Base-by-base conservation (phyloP, 2,329 filamentous ascomycete genomes). In the Aspergillus ibericus region DNA sequence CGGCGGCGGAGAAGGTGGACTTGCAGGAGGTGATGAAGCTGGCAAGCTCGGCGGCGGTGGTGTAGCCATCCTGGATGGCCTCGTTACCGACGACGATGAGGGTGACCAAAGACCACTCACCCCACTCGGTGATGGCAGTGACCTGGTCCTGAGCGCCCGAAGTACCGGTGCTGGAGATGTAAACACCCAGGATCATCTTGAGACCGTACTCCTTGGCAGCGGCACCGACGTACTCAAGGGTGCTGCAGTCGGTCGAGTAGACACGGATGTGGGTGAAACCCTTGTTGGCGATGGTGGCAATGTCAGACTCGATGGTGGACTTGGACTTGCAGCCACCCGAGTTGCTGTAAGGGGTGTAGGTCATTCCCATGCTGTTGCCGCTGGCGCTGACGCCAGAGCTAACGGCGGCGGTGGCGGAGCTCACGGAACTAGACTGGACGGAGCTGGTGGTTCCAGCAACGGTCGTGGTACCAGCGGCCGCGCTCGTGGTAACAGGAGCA, bases 51-150 rank as follows among this genome's bases (percentile, higher is more conserved):
- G 70, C 53, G 35, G 88, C 84, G 56, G 83, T 78, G 80, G 83
- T 86, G 83, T 83, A 88, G 62, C 84, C 83, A 80, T 89, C 87
- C 82, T 91, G 90, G 75, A 96, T 80, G 67, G 90, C 88, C 84
- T 98, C 93, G 83, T 98, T 98, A 78, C 92, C 93, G 66, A 96
- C 85, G 32, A 95, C 89, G 64, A 96, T 81, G 69, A 96, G 85
- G 72, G 89, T 85, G 66, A 96, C 88, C 51, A 90, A 75, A 61
- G 87, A 83, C 87, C 88, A 96, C 76, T 90, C 78, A 62, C 78
- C 84, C 87, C 92, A 96, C 60, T 75, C 69, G 76, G 85, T 81
- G 75, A 97, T 89, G 61, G 86, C 85, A 32, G 82, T 78, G 60
- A 97, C 83, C 83, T 98, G 93, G 68, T 85, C 79, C 72, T 87